phyloP scores from a whole-genome alignment of 1,284 basidiomycete genomes.

The Leucoagaricus sp. region DNA sequence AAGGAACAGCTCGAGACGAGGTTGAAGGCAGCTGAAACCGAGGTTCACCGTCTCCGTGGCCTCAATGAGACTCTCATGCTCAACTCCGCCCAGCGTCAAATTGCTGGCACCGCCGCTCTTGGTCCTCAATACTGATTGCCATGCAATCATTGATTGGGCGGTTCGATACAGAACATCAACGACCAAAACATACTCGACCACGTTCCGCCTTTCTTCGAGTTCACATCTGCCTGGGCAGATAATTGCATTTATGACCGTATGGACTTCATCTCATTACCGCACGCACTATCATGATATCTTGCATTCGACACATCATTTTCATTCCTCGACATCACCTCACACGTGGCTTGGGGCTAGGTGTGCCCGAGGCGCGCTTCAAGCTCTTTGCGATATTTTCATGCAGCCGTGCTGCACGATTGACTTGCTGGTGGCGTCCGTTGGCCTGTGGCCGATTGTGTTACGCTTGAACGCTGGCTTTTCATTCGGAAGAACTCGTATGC shows the following conservation, averaged over 20 bases:
- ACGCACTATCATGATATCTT: slow-evolving; percentile 4
- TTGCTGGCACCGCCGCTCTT: slow-evolving; percentile 54
- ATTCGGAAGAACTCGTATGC: slow-evolving; percentile 22
- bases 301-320: slow-evolving; percentile 1
- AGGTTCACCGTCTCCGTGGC: slow-evolving; percentile 74
- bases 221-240: slow-evolving; percentile 56
- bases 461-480: slow-evolving; percentile 22
- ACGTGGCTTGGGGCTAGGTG: slow-evolving; percentile 20
- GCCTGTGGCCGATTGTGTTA: slow-evolving; percentile 36
- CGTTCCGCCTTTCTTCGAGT: slow-evolving; percentile 27
- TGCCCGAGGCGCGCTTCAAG: slow-evolving; percentile 37
- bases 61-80: slow-evolving; percentile 87
- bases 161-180: slow-evolving; percentile 18
- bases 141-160: slow-evolving; percentile 28
- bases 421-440: slow-evolving; percentile 25
- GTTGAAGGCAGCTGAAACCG: slow-evolving; percentile 72
- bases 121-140: slow-evolving; percentile 45
- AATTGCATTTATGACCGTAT: slow-evolving; percentile 51
- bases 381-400: slow-evolving; percentile 30
- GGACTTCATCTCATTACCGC: slow-evolving; percentile 29
- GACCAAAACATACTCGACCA: slow-evolving; percentile 15
- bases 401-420: slow-evolving; percentile 53
- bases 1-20: slow-evolving; percentile 71
- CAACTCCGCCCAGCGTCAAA: slow-evolving; percentile 68
- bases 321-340: background rate